Base-by-base conservation (phyloP, 1,284 basidiomycete genomes). In the Microbotryomycetes sp. region DNA sequence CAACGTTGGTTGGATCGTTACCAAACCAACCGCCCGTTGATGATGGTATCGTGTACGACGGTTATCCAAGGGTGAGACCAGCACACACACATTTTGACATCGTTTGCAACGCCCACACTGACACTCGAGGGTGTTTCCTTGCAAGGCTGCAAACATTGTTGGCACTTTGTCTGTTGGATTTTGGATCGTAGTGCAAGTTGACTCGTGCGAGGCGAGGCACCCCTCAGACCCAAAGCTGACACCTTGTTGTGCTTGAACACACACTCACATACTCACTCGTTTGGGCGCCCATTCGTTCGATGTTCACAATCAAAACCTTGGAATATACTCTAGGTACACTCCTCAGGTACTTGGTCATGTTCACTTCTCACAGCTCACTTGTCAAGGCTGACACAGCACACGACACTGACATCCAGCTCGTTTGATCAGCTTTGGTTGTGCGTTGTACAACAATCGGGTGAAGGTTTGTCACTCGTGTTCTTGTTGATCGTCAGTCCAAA, bases 391-490 rank as follows among this genome's bases (percentile, higher is more conserved):
- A 48, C 54, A 30, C 31, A n/a, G n/a, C n/a, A 42, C 36, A 42
- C 9, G 12, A 42, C 19, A 19, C 36, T 42, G 30, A 47, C 23
- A 32, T 12, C 32, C 52, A 68, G 66, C 31, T 71, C 65, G 26
- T 60, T 65, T 46, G 69, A 70, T 36, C 71, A 72, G 68, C 62
- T 72, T 14, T 54, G 65, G 45, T 54, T 68, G 14, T 70, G 70
- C 67, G 55, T 64, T 55, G 60, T 59, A 16, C 64, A 69, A 22
- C 65, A 71, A 52, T 64, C 62, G 26, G 71, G 71, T 28, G 71
- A 72, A 58, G 63, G 63, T 1, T 59, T 73, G 6, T 63, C 59
- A 9, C 58, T 73, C 36, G 58, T 71, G 28, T 73, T 73, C 64
- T 51, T 73, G 23, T 25, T 59, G 48, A 72, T 72, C 54, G 69